Evolutionary conservation across 805 yeast genomes (phyloP).

Genomic region (Yarrowia sp.): DNA sequence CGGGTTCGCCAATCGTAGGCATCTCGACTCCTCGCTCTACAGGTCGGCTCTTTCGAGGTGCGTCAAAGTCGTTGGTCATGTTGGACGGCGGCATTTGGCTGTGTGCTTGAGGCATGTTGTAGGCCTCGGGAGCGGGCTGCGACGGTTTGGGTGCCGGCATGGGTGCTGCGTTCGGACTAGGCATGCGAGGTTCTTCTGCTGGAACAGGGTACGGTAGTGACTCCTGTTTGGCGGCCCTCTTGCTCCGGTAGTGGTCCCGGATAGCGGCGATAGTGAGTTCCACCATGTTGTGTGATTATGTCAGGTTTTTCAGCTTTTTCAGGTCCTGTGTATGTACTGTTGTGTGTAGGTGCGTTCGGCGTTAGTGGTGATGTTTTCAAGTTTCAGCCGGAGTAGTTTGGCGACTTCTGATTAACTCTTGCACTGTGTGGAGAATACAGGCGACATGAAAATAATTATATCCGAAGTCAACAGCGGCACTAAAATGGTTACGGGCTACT

Average conservation of each 20-base stretch:
- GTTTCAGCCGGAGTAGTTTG: neutral
- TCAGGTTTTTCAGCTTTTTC: too few relatives aligned
- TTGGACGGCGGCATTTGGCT: neutral
- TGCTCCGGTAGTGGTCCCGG: constrained; percentile 1
- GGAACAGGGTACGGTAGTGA: constrained; percentile 11
- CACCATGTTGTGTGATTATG: neutral
- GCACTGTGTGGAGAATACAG: too few relatives aligned
- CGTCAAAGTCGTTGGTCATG: constrained; percentile 5
- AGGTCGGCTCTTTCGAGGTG: neutral
- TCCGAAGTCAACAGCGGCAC: too few relatives aligned
- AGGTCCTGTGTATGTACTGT: neutral
- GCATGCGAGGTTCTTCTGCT: neutral
- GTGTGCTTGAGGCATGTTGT: neutral
- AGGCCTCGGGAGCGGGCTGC: neutral
- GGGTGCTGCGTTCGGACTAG: constrained; percentile 22
- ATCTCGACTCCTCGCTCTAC: neutral
- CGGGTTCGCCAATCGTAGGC: neutral
- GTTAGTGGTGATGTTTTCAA: neutral
- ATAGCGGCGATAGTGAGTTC: constrained; percentile 21
- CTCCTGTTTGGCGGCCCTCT: constrained; percentile 13
- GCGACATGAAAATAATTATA: too few relatives aligned
- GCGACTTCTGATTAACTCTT: too few relatives aligned
- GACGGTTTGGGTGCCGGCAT: constrained; percentile 18
- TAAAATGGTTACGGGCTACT: too few relatives aligned
- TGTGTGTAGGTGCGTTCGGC: neutral